A percentile compares a stretch with the other conserved stretches of the same genome.
Conservation (phyloP, 352 stramenopile genomes). For the Achlya hypogyna region DNA sequence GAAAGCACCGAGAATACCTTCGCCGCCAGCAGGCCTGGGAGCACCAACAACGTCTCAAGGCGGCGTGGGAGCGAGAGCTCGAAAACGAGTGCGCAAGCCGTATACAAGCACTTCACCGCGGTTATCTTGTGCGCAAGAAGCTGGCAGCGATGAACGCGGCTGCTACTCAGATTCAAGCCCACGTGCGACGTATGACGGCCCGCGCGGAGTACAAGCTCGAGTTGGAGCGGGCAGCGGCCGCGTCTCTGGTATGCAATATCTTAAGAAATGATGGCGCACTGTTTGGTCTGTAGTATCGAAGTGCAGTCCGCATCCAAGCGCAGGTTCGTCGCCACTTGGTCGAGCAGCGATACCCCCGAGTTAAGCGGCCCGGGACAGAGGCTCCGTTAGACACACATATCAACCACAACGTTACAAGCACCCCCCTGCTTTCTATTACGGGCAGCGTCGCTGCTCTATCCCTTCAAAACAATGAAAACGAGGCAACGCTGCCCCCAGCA, state of each 20-base stretch:
- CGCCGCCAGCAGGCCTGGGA: slow-evolving; percentile 5
- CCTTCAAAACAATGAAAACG: too few relatives aligned
- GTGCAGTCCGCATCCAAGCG: background rate
- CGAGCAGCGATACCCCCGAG: background rate
- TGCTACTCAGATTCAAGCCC: slow-evolving; percentile 3
- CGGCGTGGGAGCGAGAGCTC: background rate
- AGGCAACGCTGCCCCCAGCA: background rate
- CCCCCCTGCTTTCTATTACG: too few relatives aligned
- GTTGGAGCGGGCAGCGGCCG: background rate
- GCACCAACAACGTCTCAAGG: slow-evolving; percentile 13
- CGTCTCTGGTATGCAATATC: background rate
- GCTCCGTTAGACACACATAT: background rate
- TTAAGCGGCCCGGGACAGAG: background rate
- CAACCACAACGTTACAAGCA: background rate
- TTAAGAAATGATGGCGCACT: background rate
- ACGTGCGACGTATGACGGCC: background rate
- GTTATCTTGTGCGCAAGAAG: background rate
- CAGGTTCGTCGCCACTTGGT: background rate
- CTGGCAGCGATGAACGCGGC: background rate
- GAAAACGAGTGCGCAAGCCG: background rate
- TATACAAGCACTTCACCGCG: slow-evolving; percentile 13
- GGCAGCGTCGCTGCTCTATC: too few relatives aligned
- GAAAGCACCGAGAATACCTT: slow-evolving; percentile 19
- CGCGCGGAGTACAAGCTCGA: background rate
- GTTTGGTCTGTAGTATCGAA: background rate